phyloP scores from a whole-genome alignment of 352 stramenopile species.

The Phytophthora capsici region DNA sequence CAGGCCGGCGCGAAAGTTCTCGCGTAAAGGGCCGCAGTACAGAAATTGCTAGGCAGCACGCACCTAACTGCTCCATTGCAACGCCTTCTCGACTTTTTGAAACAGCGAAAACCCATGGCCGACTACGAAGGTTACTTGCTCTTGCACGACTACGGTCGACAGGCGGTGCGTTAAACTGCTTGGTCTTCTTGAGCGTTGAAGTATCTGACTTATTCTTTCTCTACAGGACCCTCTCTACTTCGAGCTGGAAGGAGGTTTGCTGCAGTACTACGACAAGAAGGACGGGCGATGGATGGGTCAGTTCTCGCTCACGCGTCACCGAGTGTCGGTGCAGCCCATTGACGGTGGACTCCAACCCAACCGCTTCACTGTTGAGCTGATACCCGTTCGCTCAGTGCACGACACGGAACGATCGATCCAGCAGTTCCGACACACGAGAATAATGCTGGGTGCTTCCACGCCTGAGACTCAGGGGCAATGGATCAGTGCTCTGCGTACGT shows the following conservation, averaged over 20 bases:
- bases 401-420: conserved; percentile 76
- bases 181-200: neutral
- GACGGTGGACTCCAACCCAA: conserved; percentile 55
- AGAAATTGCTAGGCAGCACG: conserved; percentile 14
- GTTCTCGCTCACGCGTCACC: conserved; percentile 77
- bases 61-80: conserved; percentile 14
- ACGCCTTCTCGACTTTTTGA: conserved; percentile 8
- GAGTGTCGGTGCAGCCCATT: conserved; percentile 56
- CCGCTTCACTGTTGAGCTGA: conserved; percentile 75
- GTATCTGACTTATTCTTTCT: conserved; percentile 4
- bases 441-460: conserved; percentile 68
- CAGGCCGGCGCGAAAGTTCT: conserved; percentile 18
- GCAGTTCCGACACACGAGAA: conserved; percentile 56
- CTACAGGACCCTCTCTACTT: conserved; percentile 80
- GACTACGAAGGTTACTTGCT: conserved; percentile 86
- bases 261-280: conserved; percentile 81
- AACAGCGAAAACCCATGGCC: conserved; percentile 49
- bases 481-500: conserved; percentile 75
- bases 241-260: conserved; percentile 69
- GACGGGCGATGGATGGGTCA: conserved; percentile 73
- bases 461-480: conserved; percentile 57
- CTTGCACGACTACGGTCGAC: conserved; percentile 61
- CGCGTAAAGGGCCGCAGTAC: conserved; percentile 11
- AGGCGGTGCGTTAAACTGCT: conserved; percentile 34
- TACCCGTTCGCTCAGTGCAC: conserved; percentile 77